These are phyloP conservation scores for Bruguiera hainesii DNA, from an alignment of 441 rosid genomes.

Conservation along the genomic window DNA sequence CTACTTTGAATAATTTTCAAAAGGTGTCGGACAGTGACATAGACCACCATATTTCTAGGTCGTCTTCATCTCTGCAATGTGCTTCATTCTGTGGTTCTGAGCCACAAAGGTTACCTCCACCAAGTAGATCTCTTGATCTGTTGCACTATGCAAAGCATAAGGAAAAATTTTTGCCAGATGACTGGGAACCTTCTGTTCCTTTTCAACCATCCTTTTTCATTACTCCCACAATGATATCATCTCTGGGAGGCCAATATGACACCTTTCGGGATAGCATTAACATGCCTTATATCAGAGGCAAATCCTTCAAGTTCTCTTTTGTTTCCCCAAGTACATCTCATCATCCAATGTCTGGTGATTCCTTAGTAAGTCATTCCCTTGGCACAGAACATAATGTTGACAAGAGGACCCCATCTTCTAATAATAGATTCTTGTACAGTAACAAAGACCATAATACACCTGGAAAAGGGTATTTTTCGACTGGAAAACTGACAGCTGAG, in stretches of 20 bases:
- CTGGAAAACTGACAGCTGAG: slow-evolving; percentile 43
- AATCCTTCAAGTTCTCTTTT: slow-evolving; percentile 31
- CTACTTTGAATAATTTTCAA: slow-evolving; percentile 34
- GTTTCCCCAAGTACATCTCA: slow-evolving; percentile 24
- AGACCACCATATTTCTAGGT: slow-evolving; percentile 28
- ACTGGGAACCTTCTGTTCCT: slow-evolving; percentile 91
- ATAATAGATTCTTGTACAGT: slow-evolving; percentile 35
- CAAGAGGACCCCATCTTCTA: slow-evolving; percentile 42
- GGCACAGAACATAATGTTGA: slow-evolving; percentile 39
- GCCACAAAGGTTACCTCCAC: slow-evolving; percentile 30
- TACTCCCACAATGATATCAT: slow-evolving; percentile 41
- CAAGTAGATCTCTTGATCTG: slow-evolving; percentile 24
- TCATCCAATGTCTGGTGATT: slow-evolving; percentile 35
- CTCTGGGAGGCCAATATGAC: slow-evolving; percentile 52
- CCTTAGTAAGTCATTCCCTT: slow-evolving; percentile 24
- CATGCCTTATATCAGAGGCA: slow-evolving; percentile 32
- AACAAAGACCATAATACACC: slow-evolving; percentile 16
- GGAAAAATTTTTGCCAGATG: slow-evolving; percentile 45
- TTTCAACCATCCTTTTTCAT: slow-evolving; percentile 67
- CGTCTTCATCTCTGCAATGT: slow-evolving; percentile 36
- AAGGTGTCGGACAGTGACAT: slow-evolving; percentile 31
- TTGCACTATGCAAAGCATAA: slow-evolving; percentile 29
- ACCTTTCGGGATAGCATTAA: slow-evolving; percentile 60
- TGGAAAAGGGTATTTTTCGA: slow-evolving; percentile 32
- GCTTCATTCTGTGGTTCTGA: slow-evolving; percentile 40